Evolutionary conservation across 1,284 basidiomycete species (phyloP).

Genomic region (Sanghuangporus weigelae): DNA sequence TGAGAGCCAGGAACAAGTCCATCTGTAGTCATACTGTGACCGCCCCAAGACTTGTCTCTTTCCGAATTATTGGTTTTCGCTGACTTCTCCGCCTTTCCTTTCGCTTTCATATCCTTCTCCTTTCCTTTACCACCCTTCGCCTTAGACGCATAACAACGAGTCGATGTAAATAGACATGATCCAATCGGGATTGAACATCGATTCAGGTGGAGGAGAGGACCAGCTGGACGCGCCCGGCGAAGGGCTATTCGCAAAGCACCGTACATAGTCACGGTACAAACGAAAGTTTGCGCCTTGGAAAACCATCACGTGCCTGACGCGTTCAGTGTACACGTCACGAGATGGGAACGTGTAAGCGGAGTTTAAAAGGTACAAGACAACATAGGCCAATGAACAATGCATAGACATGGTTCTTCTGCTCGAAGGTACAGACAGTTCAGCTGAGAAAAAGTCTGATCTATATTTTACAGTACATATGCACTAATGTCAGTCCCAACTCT

Average conservation of each 20-base stretch:
- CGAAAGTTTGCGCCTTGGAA: background rate
- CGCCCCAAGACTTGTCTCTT: background rate
- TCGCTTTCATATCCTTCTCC: constrained; percentile 1
- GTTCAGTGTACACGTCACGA: background rate
- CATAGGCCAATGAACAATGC: no score
- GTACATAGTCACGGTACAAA: background rate
- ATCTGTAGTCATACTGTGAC: constrained; percentile 1
- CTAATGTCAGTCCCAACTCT: no score
- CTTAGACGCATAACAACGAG: constrained; percentile 4
- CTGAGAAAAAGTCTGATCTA: no score
- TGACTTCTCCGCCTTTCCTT: background rate
- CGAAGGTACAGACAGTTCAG: no score
- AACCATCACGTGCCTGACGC: background rate
- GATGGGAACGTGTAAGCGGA: background rate
- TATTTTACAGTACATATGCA: no score
- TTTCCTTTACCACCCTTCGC: constrained; percentile 2
- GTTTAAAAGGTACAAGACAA: background rate
- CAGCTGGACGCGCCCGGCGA: background rate
- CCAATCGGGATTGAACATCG: background rate
- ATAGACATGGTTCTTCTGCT: no score
- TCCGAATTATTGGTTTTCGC: background rate
- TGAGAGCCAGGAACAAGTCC: constrained; percentile 31
- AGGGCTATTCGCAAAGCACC: background rate
- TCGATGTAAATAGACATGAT: background rate
- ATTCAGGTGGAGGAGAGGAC: background rate